These are phyloP conservation scores for Cucurbita maxima DNA, from an alignment of 306 rosid species.

Conservation along the genomic window DNA sequence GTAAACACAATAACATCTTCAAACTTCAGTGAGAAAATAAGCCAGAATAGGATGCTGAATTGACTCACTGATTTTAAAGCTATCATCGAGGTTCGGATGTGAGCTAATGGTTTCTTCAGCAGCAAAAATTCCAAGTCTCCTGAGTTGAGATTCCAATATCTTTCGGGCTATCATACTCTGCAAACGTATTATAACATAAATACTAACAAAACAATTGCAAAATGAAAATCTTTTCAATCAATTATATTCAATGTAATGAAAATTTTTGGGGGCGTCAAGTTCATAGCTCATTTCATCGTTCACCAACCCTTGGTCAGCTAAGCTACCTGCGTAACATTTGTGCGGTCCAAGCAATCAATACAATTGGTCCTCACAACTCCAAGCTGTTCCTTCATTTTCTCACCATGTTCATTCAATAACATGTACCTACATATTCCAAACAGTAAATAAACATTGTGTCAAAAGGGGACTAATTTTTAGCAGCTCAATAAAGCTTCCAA, in stretches of 20 bases:
- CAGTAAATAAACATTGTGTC: constrained; percentile 7
- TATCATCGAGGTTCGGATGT: constrained; percentile 82
- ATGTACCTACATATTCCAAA: constrained; percentile 45
- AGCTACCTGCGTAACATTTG: constrained; percentile 93
- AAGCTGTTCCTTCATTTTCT: constrained; percentile 90
- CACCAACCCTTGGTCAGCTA: background rate
- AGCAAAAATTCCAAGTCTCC: constrained; percentile 82
- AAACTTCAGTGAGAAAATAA: no score
- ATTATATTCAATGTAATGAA: background rate
- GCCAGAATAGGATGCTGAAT: constrained; percentile 4
- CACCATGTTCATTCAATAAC: constrained; percentile 73
- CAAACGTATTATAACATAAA: constrained; percentile 15
- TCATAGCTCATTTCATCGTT: background rate
- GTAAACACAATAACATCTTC: no score
- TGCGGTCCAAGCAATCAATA: constrained; percentile 93
- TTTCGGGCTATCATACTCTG: constrained; percentile 92
- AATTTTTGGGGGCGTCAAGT: background rate
- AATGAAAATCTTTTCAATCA: background rate
- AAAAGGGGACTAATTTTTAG: background rate
- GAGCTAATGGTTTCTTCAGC: constrained; percentile 90
- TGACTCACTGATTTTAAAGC: constrained; percentile 64
- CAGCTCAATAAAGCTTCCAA: constrained; percentile 1
- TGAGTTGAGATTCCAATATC: constrained; percentile 84
- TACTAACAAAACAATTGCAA: background rate
- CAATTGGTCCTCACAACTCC: constrained; percentile 93